Base-by-base conservation (phyloP, 768 basidiomycete species). In the Leccinum truebloodii region DNA sequence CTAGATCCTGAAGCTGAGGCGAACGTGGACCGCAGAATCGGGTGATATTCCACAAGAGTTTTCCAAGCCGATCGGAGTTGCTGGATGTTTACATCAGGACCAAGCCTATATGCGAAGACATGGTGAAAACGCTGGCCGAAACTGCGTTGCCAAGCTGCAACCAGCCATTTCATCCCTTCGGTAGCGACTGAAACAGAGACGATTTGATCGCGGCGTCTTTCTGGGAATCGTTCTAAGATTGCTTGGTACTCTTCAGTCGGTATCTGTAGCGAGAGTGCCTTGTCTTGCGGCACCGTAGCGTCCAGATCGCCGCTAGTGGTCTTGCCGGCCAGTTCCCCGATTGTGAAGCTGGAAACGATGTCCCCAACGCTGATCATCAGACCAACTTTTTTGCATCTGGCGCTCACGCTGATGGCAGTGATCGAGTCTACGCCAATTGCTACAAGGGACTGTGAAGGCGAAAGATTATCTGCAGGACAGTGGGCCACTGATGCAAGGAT, bases 401-500 rank as follows among this genome's bases (percentile, higher is more conserved):
- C 74, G 10, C 73, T 72, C 13, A 83, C 69, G 54, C 78, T 77
- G 37, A 83, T 79, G 22, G 82, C 80, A 20, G 78, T 79, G 59
- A 83, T 82, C 2, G 82, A 83, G 63, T 83, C 82, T 12, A 83
- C 70, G n/a, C 82, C 82, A 12, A 83, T 64, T 6, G 77, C 71
- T 13, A 71, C 70, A 18, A 81, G 72, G 4, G 75, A 74, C 6
- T 78, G 81, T 4, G 67, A 63, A 18, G 71, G 59, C 20, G 67
- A 63, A 6, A 83, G 68, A 20, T 68, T 62, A 4, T 74, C 69
- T 8, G 57, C 32, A 57, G n/a, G n/a, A n/a, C n/a, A n/a, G n/a
- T n/a, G 71, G 5, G 73, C n/a, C 41, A 67, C 58, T 30, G 64
- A 66, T 28, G 57, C 57, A 20, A 70, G 49, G 18, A 52, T 18